Conservation (phyloP, 2,329 filamentous ascomycete species). For the Xylaria sp. region DNA sequence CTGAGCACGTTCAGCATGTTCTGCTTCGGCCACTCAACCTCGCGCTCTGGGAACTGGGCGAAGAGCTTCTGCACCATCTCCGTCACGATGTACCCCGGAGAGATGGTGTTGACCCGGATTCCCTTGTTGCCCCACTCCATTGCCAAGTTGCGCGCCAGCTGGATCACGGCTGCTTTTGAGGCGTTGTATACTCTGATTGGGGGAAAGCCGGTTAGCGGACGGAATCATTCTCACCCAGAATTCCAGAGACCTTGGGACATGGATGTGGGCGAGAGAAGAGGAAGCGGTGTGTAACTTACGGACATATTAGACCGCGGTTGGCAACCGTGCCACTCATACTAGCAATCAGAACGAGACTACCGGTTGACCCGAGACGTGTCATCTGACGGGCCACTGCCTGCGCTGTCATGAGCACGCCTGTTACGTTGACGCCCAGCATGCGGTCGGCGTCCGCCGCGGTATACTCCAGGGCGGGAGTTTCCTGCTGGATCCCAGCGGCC, state of each 20-base stretch:
- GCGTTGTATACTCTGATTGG: constrained; percentile 71
- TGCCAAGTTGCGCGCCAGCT: constrained; percentile 73
- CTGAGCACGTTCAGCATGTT: constrained; percentile 82
- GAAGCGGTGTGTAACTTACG: constrained; percentile 52
- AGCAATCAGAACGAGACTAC: constrained; percentile 71
- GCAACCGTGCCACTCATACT: constrained; percentile 73
- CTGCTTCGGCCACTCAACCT: constrained; percentile 74
- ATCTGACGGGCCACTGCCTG: constrained; percentile 86
- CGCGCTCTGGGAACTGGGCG: constrained; percentile 72
- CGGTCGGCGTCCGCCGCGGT: constrained; percentile 74
- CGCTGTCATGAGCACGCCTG: constrained; percentile 83
- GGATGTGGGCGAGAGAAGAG: background rate
- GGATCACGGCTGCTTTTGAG: constrained; percentile 75
- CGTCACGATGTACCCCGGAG: constrained; percentile 79
- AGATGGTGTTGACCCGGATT: constrained; percentile 82
- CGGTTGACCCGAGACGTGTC: constrained; percentile 60
- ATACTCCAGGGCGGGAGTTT: constrained; percentile 83
- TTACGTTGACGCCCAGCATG: constrained; percentile 86
- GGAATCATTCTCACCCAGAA: background rate
- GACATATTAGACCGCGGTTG: constrained; percentile 63
- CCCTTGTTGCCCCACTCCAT: constrained; percentile 74
- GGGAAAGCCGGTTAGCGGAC: background rate
- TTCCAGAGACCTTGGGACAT: background rate
- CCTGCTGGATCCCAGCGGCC: constrained; percentile 77
- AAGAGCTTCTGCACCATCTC: constrained; percentile 86